A percentile compares a stretch with the other conserved stretches of the same genome.
These are phyloP conservation scores for Zanthoxylum bungeanum DNA, from an alignment of 345 rosid genomes.

Conservation along the genomic window DNA sequence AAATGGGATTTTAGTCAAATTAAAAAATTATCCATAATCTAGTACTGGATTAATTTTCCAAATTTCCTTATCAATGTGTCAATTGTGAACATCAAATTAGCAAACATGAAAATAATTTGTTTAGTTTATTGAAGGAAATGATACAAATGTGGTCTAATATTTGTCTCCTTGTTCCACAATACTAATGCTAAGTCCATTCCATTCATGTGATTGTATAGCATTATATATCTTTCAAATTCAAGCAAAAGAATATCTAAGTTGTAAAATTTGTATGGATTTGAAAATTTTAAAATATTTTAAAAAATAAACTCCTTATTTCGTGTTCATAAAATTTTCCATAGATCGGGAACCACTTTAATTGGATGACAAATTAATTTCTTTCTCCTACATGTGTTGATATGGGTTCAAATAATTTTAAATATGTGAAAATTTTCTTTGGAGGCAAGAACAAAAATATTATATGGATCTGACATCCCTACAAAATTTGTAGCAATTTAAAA, in stretches of 20 bases:
- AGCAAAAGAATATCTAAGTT: background rate
- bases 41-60: background rate
- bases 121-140: background rate
- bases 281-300: no score
- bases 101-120: background rate
- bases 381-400: background rate
- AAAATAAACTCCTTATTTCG: no score
- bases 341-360: no score
- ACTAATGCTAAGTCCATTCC: background rate
- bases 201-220: background rate
- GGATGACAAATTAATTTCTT: no score
- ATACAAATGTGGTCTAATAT: background rate
- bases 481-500: no score
- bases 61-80: background rate
- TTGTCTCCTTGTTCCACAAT: background rate
- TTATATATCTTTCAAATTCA: background rate
- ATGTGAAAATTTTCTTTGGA: no score
- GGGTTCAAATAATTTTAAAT: no score
- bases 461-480: no score
- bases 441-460: no score
- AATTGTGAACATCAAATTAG: background rate
- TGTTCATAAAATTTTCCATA: no score
- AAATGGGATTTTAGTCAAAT: background rate
- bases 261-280: background rate
- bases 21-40: background rate